Base-by-base conservation (phyloP, 257 asterid species). In the Handroanthus guayacan region DNA sequence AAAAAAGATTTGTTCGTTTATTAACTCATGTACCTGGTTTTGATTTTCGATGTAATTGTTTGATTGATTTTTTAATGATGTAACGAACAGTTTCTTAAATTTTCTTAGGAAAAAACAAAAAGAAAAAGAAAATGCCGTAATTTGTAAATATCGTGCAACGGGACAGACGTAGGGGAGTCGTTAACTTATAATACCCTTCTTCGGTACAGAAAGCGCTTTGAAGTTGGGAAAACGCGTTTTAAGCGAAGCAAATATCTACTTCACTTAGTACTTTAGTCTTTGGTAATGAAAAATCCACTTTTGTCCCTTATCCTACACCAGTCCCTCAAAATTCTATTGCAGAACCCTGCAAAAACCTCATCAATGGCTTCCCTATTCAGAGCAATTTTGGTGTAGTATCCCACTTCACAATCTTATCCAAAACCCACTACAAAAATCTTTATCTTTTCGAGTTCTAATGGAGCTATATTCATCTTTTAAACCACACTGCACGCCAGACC, bases 391-490 rank as follows among this genome's bases (percentile, higher is more conserved):
- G 61, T 17, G 3, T 63, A 62, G 76, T 61, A 31, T 44, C 71
- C 62, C 57, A 51, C 39, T 36, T 71, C 54, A 11, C 71, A 55
- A 61, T 80, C 67, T 51, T 37, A 62, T 1, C 67, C 56, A 16
- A 9, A 18, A 50, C 45, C 61, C 41, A 60, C 1, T n/a, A 5
- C 5, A 18, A 65, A 39, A 8, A 10, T 52, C 6, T 16, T 7
- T 5, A 0, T 39, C 36, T 11, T 38, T 51, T 18, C 48, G 52
- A 41, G 43, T 57, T 45, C 16, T 39, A 34, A 92, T 94, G 99
- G 99, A 92, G 84, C 82, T 93, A 25, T 86, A 75, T 69, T 85
- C 97, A 11, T 67, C 93, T 67, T 87, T 95, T 72, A 86, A 79
- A 75, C 81, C 94, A 3, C 86, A 74, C 79, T 55, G 87, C 54